Evolutionary conservation across 129 eudicot species (phyloP).

Genomic region (Cynara cardunculus): DNA sequence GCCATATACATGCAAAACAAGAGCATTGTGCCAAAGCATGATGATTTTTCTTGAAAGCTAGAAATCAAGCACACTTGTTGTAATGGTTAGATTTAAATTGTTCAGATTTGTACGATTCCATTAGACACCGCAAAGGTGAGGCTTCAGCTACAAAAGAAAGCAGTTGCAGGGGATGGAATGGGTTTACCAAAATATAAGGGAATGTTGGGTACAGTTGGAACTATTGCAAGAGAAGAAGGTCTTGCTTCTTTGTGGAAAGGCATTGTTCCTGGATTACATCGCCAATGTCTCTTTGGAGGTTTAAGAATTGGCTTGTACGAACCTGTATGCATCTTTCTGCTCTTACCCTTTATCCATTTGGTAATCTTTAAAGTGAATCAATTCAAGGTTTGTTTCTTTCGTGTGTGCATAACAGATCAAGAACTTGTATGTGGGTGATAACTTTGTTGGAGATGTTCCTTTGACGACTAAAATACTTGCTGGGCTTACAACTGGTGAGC

Average conservation of each 20-base stretch:
- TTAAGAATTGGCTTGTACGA: constrained; percentile 85
- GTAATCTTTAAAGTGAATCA: not conserved
- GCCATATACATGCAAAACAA: no score
- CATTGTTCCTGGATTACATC: constrained; percentile 87
- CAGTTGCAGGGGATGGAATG: constrained; percentile 58
- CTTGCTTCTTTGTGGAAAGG: constrained; percentile 82
- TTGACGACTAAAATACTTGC: constrained; percentile 65
- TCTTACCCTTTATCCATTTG: not conserved
- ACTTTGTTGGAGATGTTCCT: constrained; percentile 73
- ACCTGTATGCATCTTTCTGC: constrained; percentile 45
- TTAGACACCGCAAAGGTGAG: constrained; percentile 90
- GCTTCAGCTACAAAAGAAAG: constrained; percentile 82
- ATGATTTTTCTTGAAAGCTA: no score
- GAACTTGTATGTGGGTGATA: constrained; percentile 67
- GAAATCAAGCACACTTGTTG: no score
- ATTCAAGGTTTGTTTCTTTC: not conserved
- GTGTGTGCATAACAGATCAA: constrained; percentile 44
- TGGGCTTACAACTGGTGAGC: constrained; percentile 70
- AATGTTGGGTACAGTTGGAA: constrained; percentile 79
- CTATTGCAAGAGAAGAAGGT: constrained; percentile 94
- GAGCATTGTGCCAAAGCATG: no score
- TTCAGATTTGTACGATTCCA: constrained; percentile 68
- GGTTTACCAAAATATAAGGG: constrained; percentile 70
- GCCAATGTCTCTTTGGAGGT: constrained; percentile 83
- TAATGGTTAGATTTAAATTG: not conserved